These are phyloP conservation scores for Taxawa tesnikishii DNA, from an alignment of 2,329 filamentous ascomycete genomes.

Conservation along the genomic window DNA sequence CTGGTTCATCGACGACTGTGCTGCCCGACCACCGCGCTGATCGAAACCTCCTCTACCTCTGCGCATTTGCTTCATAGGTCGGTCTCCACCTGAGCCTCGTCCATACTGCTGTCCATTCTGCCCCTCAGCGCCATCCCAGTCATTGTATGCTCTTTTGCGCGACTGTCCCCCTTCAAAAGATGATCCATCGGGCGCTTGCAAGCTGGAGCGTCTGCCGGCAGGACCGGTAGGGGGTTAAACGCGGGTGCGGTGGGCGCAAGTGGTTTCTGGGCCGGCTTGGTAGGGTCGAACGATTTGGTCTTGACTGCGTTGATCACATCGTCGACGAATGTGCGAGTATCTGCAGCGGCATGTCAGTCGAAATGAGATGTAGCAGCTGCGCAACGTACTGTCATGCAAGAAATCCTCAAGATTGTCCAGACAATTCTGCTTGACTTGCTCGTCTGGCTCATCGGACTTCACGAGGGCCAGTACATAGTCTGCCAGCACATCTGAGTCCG, in stretches of 20 bases:
- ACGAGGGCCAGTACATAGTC: conserved; percentile 75
- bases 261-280: conserved; percentile 14
- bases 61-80: conserved; percentile 48
- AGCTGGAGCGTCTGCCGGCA: conserved; percentile 13
- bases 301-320: conserved; percentile 57
- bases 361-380: no score
- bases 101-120: conserved; percentile 25
- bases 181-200: conserved; percentile 14
- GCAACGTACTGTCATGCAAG: conserved; percentile 48
- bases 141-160: conserved; percentile 46
- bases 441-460: conserved; percentile 53
- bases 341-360: background rate
- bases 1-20: conserved; percentile 2
- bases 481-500: conserved; percentile 68
- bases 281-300: conserved; percentile 34
- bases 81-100: conserved; percentile 21
- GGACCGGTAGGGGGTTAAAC: conserved; percentile 9
- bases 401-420: conserved; percentile 65
- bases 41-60: conserved; percentile 31
- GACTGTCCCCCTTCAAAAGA: conserved; percentile 17
- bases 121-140: conserved; percentile 36
- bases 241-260: conserved; percentile 3
- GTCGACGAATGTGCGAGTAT: conserved; percentile 47
- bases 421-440: conserved; percentile 55
- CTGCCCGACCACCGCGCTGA: conserved; percentile 9